Percentiles rank a stretch among this genome's conserved stretches.
Evolutionary conservation across 177 flowering plant genomes (phyloP).

Genomic region (Telopea speciosissima): DNA sequence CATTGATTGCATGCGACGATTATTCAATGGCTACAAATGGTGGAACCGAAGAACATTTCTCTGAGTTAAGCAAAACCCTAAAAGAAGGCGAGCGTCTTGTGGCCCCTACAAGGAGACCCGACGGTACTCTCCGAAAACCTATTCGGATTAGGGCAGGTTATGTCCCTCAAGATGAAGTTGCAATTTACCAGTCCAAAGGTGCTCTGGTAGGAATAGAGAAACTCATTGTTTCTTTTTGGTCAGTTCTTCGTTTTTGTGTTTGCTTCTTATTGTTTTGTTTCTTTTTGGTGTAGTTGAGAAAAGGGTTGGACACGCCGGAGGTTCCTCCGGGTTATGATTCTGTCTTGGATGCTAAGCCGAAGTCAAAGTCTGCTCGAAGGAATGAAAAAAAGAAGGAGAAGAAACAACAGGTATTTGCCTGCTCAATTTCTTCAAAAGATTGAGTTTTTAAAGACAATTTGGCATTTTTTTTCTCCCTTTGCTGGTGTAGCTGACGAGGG

Average conservation of each 20-base stretch:
- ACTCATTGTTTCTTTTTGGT: not conserved
- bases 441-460: no score
- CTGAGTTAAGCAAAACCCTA: constrained; percentile 59
- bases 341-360: constrained; percentile 49
- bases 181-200: constrained; percentile 88
- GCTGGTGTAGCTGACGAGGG: not conserved
- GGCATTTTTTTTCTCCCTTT: no score
- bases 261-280: not conserved
- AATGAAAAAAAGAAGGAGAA: constrained; percentile 93
- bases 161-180: constrained; percentile 93
- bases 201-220: constrained; percentile 28
- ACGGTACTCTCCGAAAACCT: constrained; percentile 80
- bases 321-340: constrained; percentile 91
- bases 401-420: constrained; percentile 53
- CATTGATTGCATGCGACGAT: not conserved
- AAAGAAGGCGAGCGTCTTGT: constrained; percentile 90
- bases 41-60: constrained; percentile 22
- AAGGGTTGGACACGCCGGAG: constrained; percentile 51
- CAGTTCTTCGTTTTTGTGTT: not conserved
- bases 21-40: constrained; percentile 20
- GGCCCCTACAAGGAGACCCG: constrained; percentile 85
- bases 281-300: constrained; percentile 49
- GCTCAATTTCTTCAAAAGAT: no score
- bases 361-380: constrained; percentile 74
- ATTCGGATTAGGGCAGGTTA: constrained; percentile 89